Percentiles rank a stretch among this genome's conserved stretches.
Evolutionary conservation across 2,329 filamentous ascomycete genomes (phyloP).

Genomic region (Lasiodiplodia gonubiensis): DNA sequence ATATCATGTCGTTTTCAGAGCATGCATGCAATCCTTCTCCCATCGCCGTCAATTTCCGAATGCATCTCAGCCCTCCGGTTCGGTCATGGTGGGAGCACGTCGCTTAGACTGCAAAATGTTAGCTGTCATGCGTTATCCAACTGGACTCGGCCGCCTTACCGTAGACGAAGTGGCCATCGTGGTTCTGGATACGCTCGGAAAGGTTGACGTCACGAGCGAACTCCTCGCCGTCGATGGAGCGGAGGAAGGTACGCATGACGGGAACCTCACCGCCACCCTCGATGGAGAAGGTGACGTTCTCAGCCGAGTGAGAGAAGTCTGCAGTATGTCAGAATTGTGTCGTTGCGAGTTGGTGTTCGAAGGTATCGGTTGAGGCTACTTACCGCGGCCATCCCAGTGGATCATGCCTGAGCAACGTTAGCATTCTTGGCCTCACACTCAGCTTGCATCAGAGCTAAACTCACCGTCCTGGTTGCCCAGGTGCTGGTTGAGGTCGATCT

Average conservation of each 20-base stretch:
- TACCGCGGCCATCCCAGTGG: conserved; percentile 21
- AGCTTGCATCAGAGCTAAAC: conserved; percentile 36
- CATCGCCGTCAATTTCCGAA: conserved; percentile 5
- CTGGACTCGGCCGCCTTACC: conserved; percentile 33
- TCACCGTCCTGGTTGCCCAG: conserved; percentile 61
- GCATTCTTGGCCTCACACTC: conserved; percentile 38
- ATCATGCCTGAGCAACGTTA: conserved; percentile 31
- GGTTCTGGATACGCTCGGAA: conserved; percentile 60
- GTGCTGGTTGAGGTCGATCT: conserved; percentile 57
- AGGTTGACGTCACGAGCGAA: conserved; percentile 60
- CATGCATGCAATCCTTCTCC: conserved; percentile 19
- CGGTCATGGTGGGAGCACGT: conserved; percentile 12
- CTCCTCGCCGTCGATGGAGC: conserved; percentile 51
- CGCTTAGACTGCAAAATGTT: conserved; percentile 12
- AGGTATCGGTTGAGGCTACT: background rate
- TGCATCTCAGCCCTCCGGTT: conserved; percentile 20
- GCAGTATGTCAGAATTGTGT: conserved; percentile 20
- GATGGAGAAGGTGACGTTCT: conserved; percentile 54
- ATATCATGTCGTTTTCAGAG: conserved; percentile 22
- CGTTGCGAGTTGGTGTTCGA: background rate
- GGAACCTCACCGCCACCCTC: conserved; percentile 59
- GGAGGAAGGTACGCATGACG: conserved; percentile 59
- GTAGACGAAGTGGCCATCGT: conserved; percentile 55
- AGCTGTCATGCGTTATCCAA: background rate
- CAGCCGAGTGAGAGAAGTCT: conserved; percentile 54